Base-by-base conservation (phyloP, 345 rosid genomes). In the Aurinia saxatilis region DNA sequence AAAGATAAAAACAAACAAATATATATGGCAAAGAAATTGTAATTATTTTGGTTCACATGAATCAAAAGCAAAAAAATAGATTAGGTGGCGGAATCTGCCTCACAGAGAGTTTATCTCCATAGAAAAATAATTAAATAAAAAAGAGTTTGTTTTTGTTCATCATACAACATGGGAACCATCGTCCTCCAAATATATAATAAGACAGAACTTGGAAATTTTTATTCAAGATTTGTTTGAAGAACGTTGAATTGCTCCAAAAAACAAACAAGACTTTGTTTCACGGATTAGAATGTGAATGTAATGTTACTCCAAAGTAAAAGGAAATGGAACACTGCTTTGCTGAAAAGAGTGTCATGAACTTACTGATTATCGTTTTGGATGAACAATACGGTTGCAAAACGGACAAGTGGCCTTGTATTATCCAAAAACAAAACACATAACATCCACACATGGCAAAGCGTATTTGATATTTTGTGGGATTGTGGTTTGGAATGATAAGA, bases 51-150 rank as follows among this genome's bases (percentile, higher is more conserved):
- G 68, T 78, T 56, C 70, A 46, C 73, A 35, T 60, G 53, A 63
- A 48, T 10, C 5, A 37, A 63, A 2, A 14, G 21, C 11, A 15
- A 56, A 39, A 23, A 19, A 48, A 33, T 82, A 18, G 73, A 47
- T 36, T 83, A 29, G 73, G 50, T 81, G 91, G 96, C 90, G 49
- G 65, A 78, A 66, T 77, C 56, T 77, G 71, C 79, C 79, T 75
- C 90, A 77, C 92, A 77, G 11, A 41, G 56, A 33, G 50, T 50
- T 79, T 81, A 82, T 88, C 90, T 63, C 47, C 61, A 44, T 41
- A 14, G 40, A 3, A 27, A 46, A 46, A 21, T 33, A 0, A 5
- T 15, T 31, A 27, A 19, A 8, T 2, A 39, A 13, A 14, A 2
- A 19, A 10, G 41, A 12, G 54, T 58, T 63, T 12, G 71, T 31